phyloP scores from a whole-genome alignment of 2,329 filamentous ascomycete genomes.

The Phaeosphaeriaceae sp. region DNA sequence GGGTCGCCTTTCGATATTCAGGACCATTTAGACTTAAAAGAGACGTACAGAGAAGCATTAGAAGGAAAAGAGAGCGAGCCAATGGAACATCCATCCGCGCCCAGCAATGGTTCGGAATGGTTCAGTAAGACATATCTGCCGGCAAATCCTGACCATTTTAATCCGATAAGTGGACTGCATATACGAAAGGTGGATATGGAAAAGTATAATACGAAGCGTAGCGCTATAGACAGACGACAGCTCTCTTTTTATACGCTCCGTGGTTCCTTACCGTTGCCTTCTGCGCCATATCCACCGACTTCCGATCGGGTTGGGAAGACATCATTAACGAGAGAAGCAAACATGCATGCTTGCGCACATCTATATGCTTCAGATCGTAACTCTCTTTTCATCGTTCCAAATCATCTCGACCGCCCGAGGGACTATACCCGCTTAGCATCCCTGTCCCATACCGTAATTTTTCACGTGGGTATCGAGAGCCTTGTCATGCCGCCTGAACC shows the following conservation, averaged over 20 bases:
- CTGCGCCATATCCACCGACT: slow-evolving; percentile 27
- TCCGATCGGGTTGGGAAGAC: background rate
- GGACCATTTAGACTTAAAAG: slow-evolving; percentile 42
- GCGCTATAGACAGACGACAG: slow-evolving; percentile 44
- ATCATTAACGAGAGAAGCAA: slow-evolving; percentile 43
- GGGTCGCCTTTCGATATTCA: slow-evolving; percentile 40
- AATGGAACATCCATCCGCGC: slow-evolving; percentile 29
- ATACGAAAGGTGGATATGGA: slow-evolving; percentile 61
- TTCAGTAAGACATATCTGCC: slow-evolving; percentile 40
- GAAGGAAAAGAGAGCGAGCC: slow-evolving; percentile 40
- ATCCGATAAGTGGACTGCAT: slow-evolving; percentile 54
- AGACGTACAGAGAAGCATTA: slow-evolving; percentile 44
- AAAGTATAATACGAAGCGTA: slow-evolving; percentile 51
- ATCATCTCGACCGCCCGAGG: slow-evolving; percentile 44
- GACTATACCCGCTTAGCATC: slow-evolving; percentile 40
- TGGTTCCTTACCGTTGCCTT: slow-evolving; percentile 40
- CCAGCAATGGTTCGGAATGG: slow-evolving; percentile 27
- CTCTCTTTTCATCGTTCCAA: slow-evolving; percentile 59
- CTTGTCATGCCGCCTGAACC: slow-evolving; percentile 5
- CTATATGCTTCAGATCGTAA: slow-evolving; percentile 64
- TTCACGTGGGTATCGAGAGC: slow-evolving; percentile 38
- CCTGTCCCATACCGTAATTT: slow-evolving; percentile 42
- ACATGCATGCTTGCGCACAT: slow-evolving; percentile 64
- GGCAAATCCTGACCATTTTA: slow-evolving; percentile 45
- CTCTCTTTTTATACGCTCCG: slow-evolving; percentile 44